Conservation (phyloP, 257 asterid species). For the Gynochthodes officinalis region DNA sequence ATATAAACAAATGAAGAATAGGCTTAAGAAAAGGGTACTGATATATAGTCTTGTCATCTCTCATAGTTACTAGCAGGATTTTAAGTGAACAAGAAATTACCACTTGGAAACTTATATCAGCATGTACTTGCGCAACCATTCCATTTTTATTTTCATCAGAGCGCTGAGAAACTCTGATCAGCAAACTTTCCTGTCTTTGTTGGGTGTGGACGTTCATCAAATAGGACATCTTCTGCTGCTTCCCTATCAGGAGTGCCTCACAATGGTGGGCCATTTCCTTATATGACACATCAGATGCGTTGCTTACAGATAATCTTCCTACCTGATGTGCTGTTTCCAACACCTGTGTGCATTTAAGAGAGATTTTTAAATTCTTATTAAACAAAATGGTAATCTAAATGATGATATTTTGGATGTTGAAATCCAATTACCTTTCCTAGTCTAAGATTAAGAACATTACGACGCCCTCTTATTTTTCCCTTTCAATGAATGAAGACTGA, state of each 20-base stretch:
- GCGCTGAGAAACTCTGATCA: slow-evolving; percentile 45
- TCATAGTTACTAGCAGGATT: neutral
- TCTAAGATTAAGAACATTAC: neutral
- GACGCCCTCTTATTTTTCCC: neutral
- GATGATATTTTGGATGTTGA: neutral
- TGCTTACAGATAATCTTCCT: slow-evolving; percentile 68
- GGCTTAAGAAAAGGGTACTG: too few relatives aligned
- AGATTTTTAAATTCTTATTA: neutral
- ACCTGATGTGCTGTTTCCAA: slow-evolving; percentile 77
- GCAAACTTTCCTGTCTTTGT: slow-evolving; percentile 41
- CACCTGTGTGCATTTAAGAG: slow-evolving; percentile 38
- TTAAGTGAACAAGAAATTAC: slow-evolving; percentile 20
- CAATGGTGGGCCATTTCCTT: slow-evolving; percentile 77
- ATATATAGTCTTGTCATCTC: neutral
- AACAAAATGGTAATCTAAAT: neutral
- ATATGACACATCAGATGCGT: slow-evolving; percentile 59
- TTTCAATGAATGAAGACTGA: neutral
- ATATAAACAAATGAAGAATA: neutral
- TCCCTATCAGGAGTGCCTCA: slow-evolving; percentile 67
- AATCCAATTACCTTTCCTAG: neutral
- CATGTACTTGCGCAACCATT: slow-evolving; percentile 24
- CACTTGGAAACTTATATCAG: slow-evolving; percentile 32
- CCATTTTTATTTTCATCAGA: slow-evolving; percentile 32
- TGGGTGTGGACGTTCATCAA: slow-evolving; percentile 45
- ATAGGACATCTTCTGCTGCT: slow-evolving; percentile 73